phyloP scores from a whole-genome alignment of 495 filamentous ascomycete genomes.

The Penicillium crystallinum region DNA sequence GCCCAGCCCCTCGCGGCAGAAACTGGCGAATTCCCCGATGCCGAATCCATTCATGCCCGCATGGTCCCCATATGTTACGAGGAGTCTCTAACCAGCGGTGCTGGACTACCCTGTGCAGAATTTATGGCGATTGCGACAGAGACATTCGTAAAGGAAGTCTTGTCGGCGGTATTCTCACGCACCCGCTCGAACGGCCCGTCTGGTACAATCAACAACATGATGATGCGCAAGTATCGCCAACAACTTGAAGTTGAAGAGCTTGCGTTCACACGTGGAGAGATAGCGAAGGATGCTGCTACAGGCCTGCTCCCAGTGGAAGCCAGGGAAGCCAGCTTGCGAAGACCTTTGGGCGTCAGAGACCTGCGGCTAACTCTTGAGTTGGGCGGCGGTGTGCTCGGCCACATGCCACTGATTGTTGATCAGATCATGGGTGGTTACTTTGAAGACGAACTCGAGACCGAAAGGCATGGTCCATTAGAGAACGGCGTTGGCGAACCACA shows the following conservation, averaged over 20 bases:
- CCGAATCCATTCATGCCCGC: slow-evolving; percentile 68
- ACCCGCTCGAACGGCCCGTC: slow-evolving; percentile 76
- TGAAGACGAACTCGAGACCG: slow-evolving; percentile 68
- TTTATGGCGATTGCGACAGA: slow-evolving; percentile 90
- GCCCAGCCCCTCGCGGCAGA: slow-evolving; percentile 80
- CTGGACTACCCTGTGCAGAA: slow-evolving; percentile 65
- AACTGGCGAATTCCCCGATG: slow-evolving; percentile 88
- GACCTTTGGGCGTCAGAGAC: slow-evolving; percentile 71
- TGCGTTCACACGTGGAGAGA: slow-evolving; percentile 58
- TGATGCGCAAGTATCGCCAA: slow-evolving; percentile 70
- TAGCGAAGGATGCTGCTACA: slow-evolving; percentile 56
- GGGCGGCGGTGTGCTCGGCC: slow-evolving; percentile 65
- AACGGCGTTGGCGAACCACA: slow-evolving; percentile 18
- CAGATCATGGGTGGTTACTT: slow-evolving; percentile 66
- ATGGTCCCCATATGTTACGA: slow-evolving; percentile 96
- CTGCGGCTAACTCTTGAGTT: slow-evolving; percentile 69
- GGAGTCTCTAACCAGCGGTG: slow-evolving; percentile 71
- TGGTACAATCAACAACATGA: slow-evolving; percentile 62
- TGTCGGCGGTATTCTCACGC: slow-evolving; percentile 71
- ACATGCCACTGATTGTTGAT: slow-evolving; percentile 69
- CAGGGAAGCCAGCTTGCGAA: slow-evolving; percentile 59
- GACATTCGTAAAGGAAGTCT: slow-evolving; percentile 83
- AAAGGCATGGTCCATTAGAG: slow-evolving; percentile 44
- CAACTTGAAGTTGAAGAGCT: slow-evolving; percentile 70
- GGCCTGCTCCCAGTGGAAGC: slow-evolving; percentile 74